These are phyloP conservation scores for Aspergillus thermomutatus DNA, from an alignment of 2,329 filamentous ascomycete species.

Conservation along the genomic window DNA sequence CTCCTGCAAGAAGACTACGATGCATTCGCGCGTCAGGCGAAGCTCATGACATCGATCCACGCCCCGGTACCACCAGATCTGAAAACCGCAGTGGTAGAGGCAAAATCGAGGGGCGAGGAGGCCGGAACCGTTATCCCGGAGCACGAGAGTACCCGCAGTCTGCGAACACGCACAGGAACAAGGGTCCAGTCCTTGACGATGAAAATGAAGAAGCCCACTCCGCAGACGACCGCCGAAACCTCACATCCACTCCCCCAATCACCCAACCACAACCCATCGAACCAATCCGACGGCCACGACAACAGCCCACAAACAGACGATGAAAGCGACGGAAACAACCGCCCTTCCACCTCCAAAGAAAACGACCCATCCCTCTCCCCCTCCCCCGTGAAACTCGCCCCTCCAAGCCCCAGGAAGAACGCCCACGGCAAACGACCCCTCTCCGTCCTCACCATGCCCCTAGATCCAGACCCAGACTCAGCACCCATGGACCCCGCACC, in stretches of 20 bases:
- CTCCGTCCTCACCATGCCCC: slow-evolving; percentile 36
- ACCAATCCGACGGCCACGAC: slow-evolving; percentile 2
- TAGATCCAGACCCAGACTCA: slow-evolving; percentile 29
- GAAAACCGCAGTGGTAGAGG: slow-evolving; percentile 46
- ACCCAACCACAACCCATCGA: slow-evolving; percentile 12
- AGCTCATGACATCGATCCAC: slow-evolving; percentile 61
- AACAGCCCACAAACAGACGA: slow-evolving; percentile 10
- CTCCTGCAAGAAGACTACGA: slow-evolving; percentile 59
- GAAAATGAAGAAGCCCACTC: slow-evolving; percentile 24
- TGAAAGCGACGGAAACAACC: slow-evolving; percentile 28
- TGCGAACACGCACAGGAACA: slow-evolving; percentile 14
- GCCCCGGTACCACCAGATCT: slow-evolving; percentile 51
- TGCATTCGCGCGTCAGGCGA: slow-evolving; percentile 55
- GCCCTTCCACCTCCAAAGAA: slow-evolving; percentile 43
- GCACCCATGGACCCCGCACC: slow-evolving; percentile 19
- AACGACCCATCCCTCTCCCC: slow-evolving; percentile 46
- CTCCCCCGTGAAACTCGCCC: slow-evolving; percentile 30
- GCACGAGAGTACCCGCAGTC: slow-evolving; percentile 18
- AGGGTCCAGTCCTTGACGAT: slow-evolving; percentile 24
- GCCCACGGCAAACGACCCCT: slow-evolving; percentile 42
- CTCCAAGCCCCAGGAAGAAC: slow-evolving; percentile 37
- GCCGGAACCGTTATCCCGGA: slow-evolving; percentile 23
- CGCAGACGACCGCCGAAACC: slow-evolving; percentile 12
- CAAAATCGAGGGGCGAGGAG: slow-evolving; percentile 55
- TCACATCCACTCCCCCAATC: slow-evolving; percentile 6